Evolutionary conservation across 768 basidiomycete genomes (phyloP), one percentile per base, ranked within the genome.

Genomic region (Rhodotorula babjevae): DNA sequence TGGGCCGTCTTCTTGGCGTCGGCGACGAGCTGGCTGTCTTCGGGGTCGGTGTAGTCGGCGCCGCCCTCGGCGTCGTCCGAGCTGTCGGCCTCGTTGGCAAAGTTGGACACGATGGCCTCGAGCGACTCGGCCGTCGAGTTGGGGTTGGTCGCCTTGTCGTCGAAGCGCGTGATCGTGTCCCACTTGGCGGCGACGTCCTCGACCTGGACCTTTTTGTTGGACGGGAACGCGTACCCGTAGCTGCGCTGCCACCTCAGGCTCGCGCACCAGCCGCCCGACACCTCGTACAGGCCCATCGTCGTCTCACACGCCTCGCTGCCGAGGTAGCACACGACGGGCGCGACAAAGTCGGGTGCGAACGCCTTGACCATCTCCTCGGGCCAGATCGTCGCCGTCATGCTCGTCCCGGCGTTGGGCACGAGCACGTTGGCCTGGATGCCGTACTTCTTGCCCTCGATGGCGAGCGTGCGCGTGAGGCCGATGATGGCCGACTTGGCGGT

Each of bases 401-500:
- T 53, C 18, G 75, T 75, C 23, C 75, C 75, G 33, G 78, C 79
- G 46, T 72, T 77, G 25, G 79, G 78, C 2, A 72, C 78, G 67
- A 79, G 63, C 66, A 66, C 52, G 80, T 99, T 99, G 74, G 87
- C 90, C 61, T 93, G 78, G 78, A 99, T 97, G 80, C 89, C 88
- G 81, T 95, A 93, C 80, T 92, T 92, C 79, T 85, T 84, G 62
- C 96, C 96, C 81, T 99, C 96, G 67, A 93, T 87, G 6, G 89
- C 93, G 31, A 98, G 86, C 0, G 92, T 89, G 61, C 88, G 86
- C n/a, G 93, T 94, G 23, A 99, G 81, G 66, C 92, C 92, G 73
- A 91, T 88, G 77, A 98, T 90, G 31, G 86, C 93, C 68, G 92
- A 89, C 81, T 97, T 98, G 12, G 93, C 96, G 8, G 94, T 88